Evolutionary conservation across 768 basidiomycete species (phyloP).

Genomic region (Dacryopinax primogenitus): DNA sequence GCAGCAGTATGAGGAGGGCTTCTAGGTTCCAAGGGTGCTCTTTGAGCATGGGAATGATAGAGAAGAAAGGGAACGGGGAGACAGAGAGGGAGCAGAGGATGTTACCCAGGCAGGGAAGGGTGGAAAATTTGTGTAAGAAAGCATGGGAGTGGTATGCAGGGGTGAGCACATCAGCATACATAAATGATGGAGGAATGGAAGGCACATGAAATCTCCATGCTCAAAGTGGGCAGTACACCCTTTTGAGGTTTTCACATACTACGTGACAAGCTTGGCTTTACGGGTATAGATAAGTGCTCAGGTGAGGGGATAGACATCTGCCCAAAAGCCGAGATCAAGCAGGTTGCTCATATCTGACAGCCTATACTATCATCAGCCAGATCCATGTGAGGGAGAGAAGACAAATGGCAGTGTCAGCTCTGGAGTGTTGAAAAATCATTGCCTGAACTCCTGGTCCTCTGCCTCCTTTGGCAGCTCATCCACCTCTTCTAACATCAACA

Average conservation of each 20-base stretch:
- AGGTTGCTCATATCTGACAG: constrained; percentile 67
- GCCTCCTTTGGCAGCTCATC: constrained; percentile 56
- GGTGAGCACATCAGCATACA: constrained; percentile 25
- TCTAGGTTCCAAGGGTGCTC: constrained; percentile 59
- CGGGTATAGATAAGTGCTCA: constrained; percentile 84
- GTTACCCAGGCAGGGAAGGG: constrained; percentile 55
- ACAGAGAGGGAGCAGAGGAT: constrained; percentile 66
- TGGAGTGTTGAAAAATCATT: constrained; percentile 52
- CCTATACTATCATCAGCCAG: constrained; percentile 27
- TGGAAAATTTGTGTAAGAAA: constrained; percentile 38
- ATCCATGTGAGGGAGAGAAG: background rate
- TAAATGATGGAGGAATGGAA: constrained; percentile 6
- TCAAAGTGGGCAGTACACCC: constrained; percentile 65
- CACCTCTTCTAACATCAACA: constrained; percentile 58
- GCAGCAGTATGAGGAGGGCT: constrained; percentile 83
- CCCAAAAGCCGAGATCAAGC: constrained; percentile 70
- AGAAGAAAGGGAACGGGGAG: constrained; percentile 55
- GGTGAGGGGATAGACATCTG: constrained; percentile 76
- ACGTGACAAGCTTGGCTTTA: constrained; percentile 76
- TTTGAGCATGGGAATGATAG: constrained; percentile 56
- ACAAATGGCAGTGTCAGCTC: constrained; percentile 66
- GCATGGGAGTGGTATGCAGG: constrained; percentile 44
- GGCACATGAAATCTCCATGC: constrained; percentile 50
- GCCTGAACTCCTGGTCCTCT: constrained; percentile 30
- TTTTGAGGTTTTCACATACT: constrained; percentile 65